phyloP scores from a whole-genome alignment of 78 protist genomes.

The Protostelium mycophagum region DNA sequence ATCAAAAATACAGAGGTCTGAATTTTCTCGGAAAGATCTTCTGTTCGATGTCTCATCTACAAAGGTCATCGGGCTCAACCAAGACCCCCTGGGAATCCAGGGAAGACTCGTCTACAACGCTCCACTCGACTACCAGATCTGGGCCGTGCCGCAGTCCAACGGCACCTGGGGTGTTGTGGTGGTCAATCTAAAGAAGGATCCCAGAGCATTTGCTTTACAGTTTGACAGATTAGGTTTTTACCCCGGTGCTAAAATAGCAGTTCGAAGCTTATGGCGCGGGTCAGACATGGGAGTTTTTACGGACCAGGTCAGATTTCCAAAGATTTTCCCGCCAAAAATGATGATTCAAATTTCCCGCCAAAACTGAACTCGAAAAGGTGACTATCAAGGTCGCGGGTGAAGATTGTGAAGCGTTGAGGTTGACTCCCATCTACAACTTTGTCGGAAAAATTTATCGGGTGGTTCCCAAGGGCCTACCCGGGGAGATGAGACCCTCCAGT shows the following conservation, averaged over 20 bases:
- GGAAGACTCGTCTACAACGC: slow-evolving; percentile 23
- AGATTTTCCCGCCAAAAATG: not conserved
- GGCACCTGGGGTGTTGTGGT: not conserved
- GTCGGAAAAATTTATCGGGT: not conserved
- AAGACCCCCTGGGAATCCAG: slow-evolving; percentile 72
- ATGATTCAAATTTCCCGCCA: not conserved
- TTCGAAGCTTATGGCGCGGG: not conserved
- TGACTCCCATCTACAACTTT: not conserved
- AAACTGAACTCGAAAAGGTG: too few relatives aligned
- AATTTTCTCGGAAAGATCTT: not conserved
- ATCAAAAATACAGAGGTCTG: not conserved
- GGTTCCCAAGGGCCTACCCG: not conserved
- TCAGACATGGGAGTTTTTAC: not conserved
- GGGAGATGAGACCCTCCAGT: not conserved
- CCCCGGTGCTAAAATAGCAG: not conserved
- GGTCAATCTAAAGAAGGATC: not conserved
- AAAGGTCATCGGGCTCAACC: slow-evolving; percentile 65
- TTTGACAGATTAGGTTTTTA: too few relatives aligned
- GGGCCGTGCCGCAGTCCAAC: not conserved
- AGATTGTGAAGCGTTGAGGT: not conserved
- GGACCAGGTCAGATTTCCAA: not conserved
- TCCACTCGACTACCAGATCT: not conserved
- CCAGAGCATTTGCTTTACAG: not conserved
- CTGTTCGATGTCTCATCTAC: slow-evolving; percentile 1
- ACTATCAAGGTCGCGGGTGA: not conserved